Conservation (phyloP, 352 stramenopile species). For the Phytophthora aleatoria region DNA sequence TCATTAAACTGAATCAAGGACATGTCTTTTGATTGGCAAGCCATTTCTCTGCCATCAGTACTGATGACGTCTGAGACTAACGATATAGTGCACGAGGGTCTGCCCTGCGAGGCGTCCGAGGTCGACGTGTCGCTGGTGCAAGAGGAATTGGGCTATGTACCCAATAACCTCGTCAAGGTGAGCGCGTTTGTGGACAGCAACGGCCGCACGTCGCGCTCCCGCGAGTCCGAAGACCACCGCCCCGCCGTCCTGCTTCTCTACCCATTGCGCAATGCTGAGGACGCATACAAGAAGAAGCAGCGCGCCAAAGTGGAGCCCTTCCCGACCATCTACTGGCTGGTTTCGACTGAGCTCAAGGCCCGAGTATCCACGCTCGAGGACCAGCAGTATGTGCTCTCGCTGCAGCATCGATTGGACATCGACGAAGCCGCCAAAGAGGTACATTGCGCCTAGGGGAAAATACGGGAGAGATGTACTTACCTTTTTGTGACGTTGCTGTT, state of each 20-base stretch:
- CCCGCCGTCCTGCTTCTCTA: slow-evolving; percentile 61
- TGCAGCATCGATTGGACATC: slow-evolving; percentile 47
- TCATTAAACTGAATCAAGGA: slow-evolving; percentile 8
- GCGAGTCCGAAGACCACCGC: slow-evolving; percentile 1
- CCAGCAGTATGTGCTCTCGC: slow-evolving; percentile 47
- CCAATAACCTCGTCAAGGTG: slow-evolving; percentile 57
- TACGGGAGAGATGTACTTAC: background rate
- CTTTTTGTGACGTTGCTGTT: background rate
- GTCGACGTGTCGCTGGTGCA: slow-evolving; percentile 37
- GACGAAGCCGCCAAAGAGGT: slow-evolving; percentile 44
- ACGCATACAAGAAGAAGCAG: slow-evolving; percentile 68
- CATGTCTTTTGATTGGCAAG: background rate
- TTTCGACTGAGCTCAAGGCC: slow-evolving; percentile 49
- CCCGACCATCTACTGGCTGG: slow-evolving; percentile 73
- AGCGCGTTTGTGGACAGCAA: slow-evolving; percentile 37
- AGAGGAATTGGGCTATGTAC: slow-evolving; percentile 57
- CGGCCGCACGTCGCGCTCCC: slow-evolving; percentile 12
- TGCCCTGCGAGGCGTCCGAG: slow-evolving; percentile 40
- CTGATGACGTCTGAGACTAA: slow-evolving; percentile 7
- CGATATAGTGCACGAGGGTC: slow-evolving; percentile 40
- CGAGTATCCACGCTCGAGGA: slow-evolving; percentile 61
- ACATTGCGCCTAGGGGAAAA: slow-evolving; percentile 11
- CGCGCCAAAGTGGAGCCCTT: slow-evolving; percentile 63
- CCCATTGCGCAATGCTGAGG: slow-evolving; percentile 55
- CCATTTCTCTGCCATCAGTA: background rate